These are phyloP conservation scores for Lumnitzera racemosa DNA, from an alignment of 345 rosid genomes.

Conservation along the genomic window DNA sequence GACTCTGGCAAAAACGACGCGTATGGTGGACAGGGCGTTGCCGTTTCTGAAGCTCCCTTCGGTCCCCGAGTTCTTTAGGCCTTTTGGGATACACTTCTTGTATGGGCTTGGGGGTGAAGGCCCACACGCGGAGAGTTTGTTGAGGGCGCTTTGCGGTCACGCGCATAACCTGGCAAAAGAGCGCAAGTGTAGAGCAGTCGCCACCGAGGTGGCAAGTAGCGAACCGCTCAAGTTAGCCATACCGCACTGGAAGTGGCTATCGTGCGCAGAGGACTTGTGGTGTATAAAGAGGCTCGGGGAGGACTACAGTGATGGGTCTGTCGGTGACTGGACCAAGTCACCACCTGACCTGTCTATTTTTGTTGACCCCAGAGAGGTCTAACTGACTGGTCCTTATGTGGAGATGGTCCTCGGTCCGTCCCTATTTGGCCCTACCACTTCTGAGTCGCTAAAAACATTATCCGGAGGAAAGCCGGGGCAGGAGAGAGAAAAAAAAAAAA, in stretches of 20 bases:
- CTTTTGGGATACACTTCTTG: conserved; percentile 72
- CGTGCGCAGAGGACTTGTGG: conserved; percentile 83
- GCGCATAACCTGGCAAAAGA: conserved; percentile 83
- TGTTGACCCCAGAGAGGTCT: conserved; percentile 95
- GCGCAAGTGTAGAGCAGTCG: conserved; percentile 66
- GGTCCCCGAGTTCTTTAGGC: conserved; percentile 71
- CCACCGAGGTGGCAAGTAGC: conserved; percentile 60
- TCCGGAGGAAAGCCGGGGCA: no score
- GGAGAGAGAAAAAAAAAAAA: no score
- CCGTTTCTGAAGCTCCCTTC: conserved; percentile 81
- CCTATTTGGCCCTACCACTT: no score
- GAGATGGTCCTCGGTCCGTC: no score
- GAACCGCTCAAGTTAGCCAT: conserved; percentile 47
- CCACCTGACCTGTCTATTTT: conserved; percentile 73
- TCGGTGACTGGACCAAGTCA: conserved; percentile 92
- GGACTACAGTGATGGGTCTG: conserved; percentile 69
- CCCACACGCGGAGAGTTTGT: conserved; percentile 47
- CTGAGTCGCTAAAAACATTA: no score
- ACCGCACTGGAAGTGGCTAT: conserved; percentile 76
- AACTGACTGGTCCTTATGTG: background rate
- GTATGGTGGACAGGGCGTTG: conserved; percentile 56
- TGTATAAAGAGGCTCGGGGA: conserved; percentile 81
- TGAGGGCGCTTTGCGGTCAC: conserved; percentile 57
- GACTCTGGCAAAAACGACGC: conserved; percentile 50
- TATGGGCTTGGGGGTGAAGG: conserved; percentile 97